Percentiles rank a stretch among this genome's conserved stretches.
phyloP scores from a whole-genome alignment of 306 rosid genomes.

The Albizia julibrissin region DNA sequence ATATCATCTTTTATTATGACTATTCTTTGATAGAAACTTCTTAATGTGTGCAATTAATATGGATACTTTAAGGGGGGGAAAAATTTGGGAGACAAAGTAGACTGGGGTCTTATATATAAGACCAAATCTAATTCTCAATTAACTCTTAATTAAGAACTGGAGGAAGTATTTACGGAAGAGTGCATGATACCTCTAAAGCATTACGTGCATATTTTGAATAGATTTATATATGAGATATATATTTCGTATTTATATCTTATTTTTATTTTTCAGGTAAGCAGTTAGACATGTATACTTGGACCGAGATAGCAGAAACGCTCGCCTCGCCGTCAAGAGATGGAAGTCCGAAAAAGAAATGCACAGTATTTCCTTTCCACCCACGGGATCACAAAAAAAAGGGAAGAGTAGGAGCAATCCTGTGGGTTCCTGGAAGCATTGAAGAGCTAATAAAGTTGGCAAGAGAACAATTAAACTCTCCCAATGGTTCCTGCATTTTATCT shows the following conservation, averaged over 20 bases:
- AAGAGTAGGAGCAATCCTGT: conserved; percentile 25
- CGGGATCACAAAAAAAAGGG: conserved; percentile 21
- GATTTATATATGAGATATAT: not conserved
- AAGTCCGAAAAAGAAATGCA: conserved; percentile 26
- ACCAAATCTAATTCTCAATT: too few relatives aligned
- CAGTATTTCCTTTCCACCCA: conserved; percentile 35
- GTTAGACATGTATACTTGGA: not conserved
- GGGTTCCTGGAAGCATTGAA: conserved; percentile 32
- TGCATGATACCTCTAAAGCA: too few relatives aligned
- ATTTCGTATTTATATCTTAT: not conserved
- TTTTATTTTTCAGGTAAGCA: not conserved
- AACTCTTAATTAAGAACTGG: too few relatives aligned
- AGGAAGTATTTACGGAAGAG: too few relatives aligned
- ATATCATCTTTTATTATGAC: too few relatives aligned
- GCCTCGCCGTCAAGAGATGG: not conserved
- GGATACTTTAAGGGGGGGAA: too few relatives aligned
- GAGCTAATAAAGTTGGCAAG: conserved; percentile 21
- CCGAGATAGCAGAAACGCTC: not conserved
- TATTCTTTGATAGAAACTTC: too few relatives aligned
- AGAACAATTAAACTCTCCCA: not conserved
- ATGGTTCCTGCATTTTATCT: conserved; percentile 27
- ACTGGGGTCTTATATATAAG: too few relatives aligned
- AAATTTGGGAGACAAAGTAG: too few relatives aligned
- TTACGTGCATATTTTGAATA: too few relatives aligned
- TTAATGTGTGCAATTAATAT: too few relatives aligned